Percentiles rank a stretch among this genome's conserved stretches.
These are phyloP conservation scores for Pleurotus tuoliensis DNA, from an alignment of 768 basidiomycete genomes.

Conservation along the genomic window DNA sequence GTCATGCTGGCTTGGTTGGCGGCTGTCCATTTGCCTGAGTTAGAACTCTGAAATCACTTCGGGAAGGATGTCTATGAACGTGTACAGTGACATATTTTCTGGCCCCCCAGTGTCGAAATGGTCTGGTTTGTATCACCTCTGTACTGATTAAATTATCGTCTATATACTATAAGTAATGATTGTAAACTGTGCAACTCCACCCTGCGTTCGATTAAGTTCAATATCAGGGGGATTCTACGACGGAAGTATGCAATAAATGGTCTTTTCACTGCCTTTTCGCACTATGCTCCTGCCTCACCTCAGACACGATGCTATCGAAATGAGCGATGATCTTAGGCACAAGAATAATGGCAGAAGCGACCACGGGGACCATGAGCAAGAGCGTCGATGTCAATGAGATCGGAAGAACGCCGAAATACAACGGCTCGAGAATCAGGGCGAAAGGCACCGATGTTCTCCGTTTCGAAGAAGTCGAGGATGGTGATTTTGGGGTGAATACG, in stretches of 20 bases:
- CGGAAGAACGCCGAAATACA: conserved; percentile 57
- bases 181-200: too few relatives aligned
- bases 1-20: conserved; percentile 82
- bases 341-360: conserved; percentile 18
- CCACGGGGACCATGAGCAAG: conserved; percentile 23
- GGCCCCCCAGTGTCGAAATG: too few relatives aligned
- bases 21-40: conserved; percentile 72
- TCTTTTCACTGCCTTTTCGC: not conserved
- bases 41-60: conserved; percentile 36
- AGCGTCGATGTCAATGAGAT: conserved; percentile 41
- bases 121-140: too few relatives aligned
- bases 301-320: conserved; percentile 20
- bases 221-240: too few relatives aligned
- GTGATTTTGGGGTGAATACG: conserved; percentile 37
- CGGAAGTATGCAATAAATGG: too few relatives aligned
- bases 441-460: conserved; percentile 38
- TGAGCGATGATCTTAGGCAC: conserved; percentile 21
- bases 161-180: too few relatives aligned
- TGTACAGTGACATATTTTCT: too few relatives aligned
- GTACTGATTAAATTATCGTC: too few relatives aligned
- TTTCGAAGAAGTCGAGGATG: conserved; percentile 10
- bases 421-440: conserved; percentile 53
- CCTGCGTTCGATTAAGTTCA: too few relatives aligned
- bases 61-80: not conserved
- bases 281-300: conserved; percentile 19